Evolutionary conservation across 1,284 basidiomycete genomes (phyloP), one percentile per base, ranked within the genome.

Genomic region (Cystobasidium slooffiae): DNA sequence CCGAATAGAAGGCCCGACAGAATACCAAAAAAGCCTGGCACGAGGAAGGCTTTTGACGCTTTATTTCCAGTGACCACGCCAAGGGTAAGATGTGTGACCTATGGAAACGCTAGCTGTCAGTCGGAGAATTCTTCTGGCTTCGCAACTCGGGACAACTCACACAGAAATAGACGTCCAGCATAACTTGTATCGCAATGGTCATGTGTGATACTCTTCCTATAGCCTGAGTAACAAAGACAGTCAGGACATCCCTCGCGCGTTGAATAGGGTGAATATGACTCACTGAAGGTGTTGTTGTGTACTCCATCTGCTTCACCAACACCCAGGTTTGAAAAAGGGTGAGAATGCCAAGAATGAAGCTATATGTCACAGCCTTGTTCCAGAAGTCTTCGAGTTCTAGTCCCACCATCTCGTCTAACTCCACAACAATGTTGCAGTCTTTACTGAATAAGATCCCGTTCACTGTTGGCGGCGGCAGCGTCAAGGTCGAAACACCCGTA

Each of bases 241-340:
- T 20, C 31, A 10, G 41, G 44, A 8, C 7, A 43, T 10, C 1
- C n/a, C 6, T 41, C 58, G 37, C 12, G 6, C 20, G 3, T 1
- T 16, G 12, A 37, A 16, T 9, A 43, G 47, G 2, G 47, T 44
- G 20, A 43, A n/a, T 22, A 2, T 8, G 14, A 67, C 75, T 56
- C 12, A 79, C 79, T 18, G 75, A 76, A 0, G 80, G 80, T 4
- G 79, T 80, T 5, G 73, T 75, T 6, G 78, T 77, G 31, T 74
- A 77, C 62, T 82, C 79, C 78, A 83, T 81, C 77, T 83, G 82
- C 44, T 80, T 67, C 1, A 82, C 81, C 8, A 82, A 73, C 3
- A 81, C 58, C 37, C 76, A 59, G 1, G 80, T 75, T 44, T 82
- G 77, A 6, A 78, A 9, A 6, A 76, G 66, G 62, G 81, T 77